Base-by-base conservation (phyloP, 352 stramenopile species). In the Phytopythium chamaehyphon region DNA sequence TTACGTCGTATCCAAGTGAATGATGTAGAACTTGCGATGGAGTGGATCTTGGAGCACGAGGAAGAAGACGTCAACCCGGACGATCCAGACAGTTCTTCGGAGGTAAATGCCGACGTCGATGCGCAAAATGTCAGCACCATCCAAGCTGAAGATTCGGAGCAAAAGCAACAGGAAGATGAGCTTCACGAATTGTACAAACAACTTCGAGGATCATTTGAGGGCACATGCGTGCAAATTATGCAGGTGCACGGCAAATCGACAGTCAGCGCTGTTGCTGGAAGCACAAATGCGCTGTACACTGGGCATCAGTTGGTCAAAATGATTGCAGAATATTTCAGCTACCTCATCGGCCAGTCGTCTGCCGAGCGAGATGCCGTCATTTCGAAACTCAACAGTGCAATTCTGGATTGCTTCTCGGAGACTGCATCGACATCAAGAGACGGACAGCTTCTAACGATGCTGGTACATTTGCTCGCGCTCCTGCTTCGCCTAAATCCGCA, bases 1-100 rank as follows among this genome's bases (percentile, higher is more conserved):
- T 67, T 99, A 26, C 88, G 95, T 35, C 76, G 78, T 31, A 85
- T 92, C 26, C 73, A 91, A 64, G 74, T 89, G 12, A 98, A 98
- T 52, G 81, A 94, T 47, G 73, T 98, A 3, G 95, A 98, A 59
- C 61, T 98, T 36, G 96, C 90, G 1, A 98, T 98, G 93, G 95
- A 99, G 59, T 98, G 96, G 79, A 90, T 98, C 24, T 54, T 99
- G 18, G 76, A 83, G 6, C 86, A 98, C 67, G 51, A 60, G 11
- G 55, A 64, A 37, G 64, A 76, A 21, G 56, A 51, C 10, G 61
- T 59, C 9, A 48, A 51, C 22, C 62, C 71, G 1, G 59, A 66
- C n/a, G 46, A 55, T 51, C 59, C 47, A 4, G 21, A 37, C 21
- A 48, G 43, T 10, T 54, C 45, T 26, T 50, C 37, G 15, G 15